Base-by-base conservation (phyloP, 257 asterid species). In the Solanum peruvianum region DNA sequence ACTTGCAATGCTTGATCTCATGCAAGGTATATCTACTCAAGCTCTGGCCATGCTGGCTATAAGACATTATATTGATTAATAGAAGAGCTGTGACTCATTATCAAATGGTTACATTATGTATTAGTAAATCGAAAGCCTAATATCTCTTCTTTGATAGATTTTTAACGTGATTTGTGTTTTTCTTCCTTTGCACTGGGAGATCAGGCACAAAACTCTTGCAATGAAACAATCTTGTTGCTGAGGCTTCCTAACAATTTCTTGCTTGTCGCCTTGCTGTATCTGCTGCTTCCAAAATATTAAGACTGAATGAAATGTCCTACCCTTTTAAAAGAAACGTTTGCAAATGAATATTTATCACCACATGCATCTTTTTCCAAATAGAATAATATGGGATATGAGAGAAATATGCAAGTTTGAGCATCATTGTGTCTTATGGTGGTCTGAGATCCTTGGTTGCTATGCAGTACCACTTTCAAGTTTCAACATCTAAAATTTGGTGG, bases 1-100 rank as follows among this genome's bases (percentile, higher is more conserved):
- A 91, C 99, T 97, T 42, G 99, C 99, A 3, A 91, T 97, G 95
- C 94, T 97, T n/a, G 99, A 97, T 92, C 98, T 97, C 45, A 93
- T 95, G 99, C 99, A 97, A 97, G 99, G 99, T 96, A 92, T 83
- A 78, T 41, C 18, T 29, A 45, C 67, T 27, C 66, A 45, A 4
- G 67, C 67, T 47, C 67, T 18, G 60, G 1, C 11, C 44, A 16
- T 80, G 67, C 67, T 49, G 27, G 14, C 18, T 47, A 5, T 16
- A 18, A 27, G 25, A 47, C 6, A 10, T 78, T 47, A 80, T 4
- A 80, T 0, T 12, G 20, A 45, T 6, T 80, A 80, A 47, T 47
- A 25, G 66, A 44, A 44, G 84, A 25, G 49, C 42, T 23, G 1
- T 3, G 66, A 47, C 52, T 47, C 67, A 80, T 80, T 16, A 29